These are phyloP conservation scores for Rhizopus delemar DNA, from an alignment of 371 early-diverging fungal species.

Conservation along the genomic window DNA sequence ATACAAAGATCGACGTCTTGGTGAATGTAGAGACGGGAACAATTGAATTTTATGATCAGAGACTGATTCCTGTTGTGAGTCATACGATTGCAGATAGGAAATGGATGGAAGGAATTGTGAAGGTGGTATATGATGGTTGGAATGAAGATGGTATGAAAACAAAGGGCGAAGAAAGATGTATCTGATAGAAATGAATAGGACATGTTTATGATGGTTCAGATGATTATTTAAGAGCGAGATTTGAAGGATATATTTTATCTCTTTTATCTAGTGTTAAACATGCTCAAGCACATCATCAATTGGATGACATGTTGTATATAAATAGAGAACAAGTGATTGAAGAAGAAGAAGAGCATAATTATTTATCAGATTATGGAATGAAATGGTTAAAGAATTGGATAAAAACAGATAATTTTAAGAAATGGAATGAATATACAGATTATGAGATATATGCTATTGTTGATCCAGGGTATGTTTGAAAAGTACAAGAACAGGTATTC, in stretches of 20 bases:
- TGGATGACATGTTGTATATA: conserved; percentile 25
- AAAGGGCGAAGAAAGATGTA: conserved; percentile 4
- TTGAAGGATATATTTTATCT: conserved; percentile 74
- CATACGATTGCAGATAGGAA: conserved; percentile 64
- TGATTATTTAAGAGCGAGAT: conserved; percentile 74
- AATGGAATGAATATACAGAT: conserved; percentile 71
- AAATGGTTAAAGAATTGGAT: conserved; percentile 72
- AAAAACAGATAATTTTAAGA: conserved; percentile 65
- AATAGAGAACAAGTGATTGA: conserved; percentile 33
- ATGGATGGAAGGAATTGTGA: conserved; percentile 68
- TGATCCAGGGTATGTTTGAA: conserved; percentile 53
- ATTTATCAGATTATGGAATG: conserved; percentile 65
- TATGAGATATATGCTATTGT: conserved; percentile 68
- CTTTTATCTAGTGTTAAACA: conserved; percentile 70
- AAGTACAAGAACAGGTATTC: neutral
- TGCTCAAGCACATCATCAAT: conserved; percentile 49
- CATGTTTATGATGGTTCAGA: conserved; percentile 74
- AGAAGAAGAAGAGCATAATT: conserved; percentile 62
- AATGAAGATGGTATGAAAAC: conserved; percentile 50
- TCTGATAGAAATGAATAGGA: conserved; percentile 6
- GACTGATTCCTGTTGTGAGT: conserved; percentile 45
- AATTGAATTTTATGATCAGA: conserved; percentile 68
- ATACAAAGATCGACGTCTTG: conserved; percentile 72
- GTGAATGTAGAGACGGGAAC: conserved; percentile 79
- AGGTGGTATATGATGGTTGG: conserved; percentile 54